Percentiles rank a stretch among this genome's conserved stretches.
These are phyloP conservation scores for Ophiostoma montium DNA, from an alignment of 2,329 filamentous ascomycete species.

Conservation along the genomic window DNA sequence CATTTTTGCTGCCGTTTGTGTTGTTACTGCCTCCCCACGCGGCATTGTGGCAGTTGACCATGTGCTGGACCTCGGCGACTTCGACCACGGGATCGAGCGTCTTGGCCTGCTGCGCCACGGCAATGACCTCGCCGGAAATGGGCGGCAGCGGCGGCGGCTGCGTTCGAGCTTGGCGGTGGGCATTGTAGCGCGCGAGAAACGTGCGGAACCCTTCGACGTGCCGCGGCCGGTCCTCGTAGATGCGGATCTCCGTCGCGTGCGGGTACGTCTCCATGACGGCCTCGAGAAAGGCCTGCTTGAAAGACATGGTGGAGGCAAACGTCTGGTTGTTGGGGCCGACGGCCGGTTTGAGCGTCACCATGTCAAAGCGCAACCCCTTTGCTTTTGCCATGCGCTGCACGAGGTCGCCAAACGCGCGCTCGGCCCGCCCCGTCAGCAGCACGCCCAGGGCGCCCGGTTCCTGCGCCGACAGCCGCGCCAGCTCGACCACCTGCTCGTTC, in stretches of 20 bases:
- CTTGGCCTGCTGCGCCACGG: conserved; percentile 64
- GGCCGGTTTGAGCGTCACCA: conserved; percentile 75
- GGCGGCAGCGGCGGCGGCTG: conserved; percentile 34
- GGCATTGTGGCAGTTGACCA: conserved; percentile 78
- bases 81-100: conserved; percentile 66
- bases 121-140: conserved; percentile 67
- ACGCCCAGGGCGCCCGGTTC: conserved; percentile 78
- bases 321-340: conserved; percentile 66
- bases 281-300: conserved; percentile 77
- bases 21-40: conserved; percentile 27
- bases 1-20: too few species aligned
- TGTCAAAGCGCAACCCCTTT: conserved; percentile 72
- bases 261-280: conserved; percentile 77
- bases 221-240: conserved; percentile 53
- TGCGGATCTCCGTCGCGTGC: conserved; percentile 65
- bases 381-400: conserved; percentile 65
- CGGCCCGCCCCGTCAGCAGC: conserved; percentile 73
- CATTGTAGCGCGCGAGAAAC: conserved; percentile 71
- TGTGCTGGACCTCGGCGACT: conserved; percentile 70
- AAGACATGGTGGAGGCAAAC: conserved; percentile 73
- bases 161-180: conserved; percentile 11
- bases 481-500: conserved; percentile 79
- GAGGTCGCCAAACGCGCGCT: conserved; percentile 61
- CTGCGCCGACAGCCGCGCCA: conserved; percentile 66
- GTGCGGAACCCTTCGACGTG: conserved; percentile 72